Evolutionary conservation across 2,329 filamentous ascomycete genomes (phyloP), one percentile per base, ranked within the genome.

Genomic region (Corynespora cassiicola): DNA sequence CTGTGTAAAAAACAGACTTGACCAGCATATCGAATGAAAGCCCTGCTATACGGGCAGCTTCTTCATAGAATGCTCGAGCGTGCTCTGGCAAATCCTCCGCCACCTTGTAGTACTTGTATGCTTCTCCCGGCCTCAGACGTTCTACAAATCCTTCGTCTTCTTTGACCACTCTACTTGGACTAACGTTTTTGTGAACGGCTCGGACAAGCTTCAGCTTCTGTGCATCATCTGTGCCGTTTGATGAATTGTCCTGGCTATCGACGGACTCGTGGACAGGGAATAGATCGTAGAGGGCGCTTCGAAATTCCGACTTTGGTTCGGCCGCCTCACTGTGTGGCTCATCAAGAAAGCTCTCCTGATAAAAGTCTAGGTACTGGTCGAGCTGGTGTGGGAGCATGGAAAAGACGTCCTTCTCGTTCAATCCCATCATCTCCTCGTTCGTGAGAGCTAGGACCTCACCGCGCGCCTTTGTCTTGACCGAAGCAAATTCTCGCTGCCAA

Each of bases 341-440:
- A 45, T 75, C 72, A 29, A 81, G 66, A 74, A 83, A 88, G 28
- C 77, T 85, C 40, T 77, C 75, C 58, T 52, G 83, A 61, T 87
- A 91, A 84, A 87, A 94, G 65, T 89, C 81, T 66, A 95, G 75
- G 57, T 90, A 92, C 42, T 86, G 79, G 55, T 91, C 87, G 23
- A 92, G 70, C 47, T 86, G 77, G 15, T 76, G 69, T 5, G 75
- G 69, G 3, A 71, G 74, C 80, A 91, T 84, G 2, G 71, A 63
- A 25, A 84, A 75, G 7, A 88, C 77, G 51, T 89, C 79, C 4
- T 72, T 69, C 38, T 87, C 84, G 5, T 74, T 78, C 15, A 86
- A 63, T 67, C 58, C 82, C 75, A 51, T 77, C 62, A 61, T 71
- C 63, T 66, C 70, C 65, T 52, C 69, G 65, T 54, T 75, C 46